Conservation (phyloP, 73 alveolate species). For the Paramecium primaurelia region DNA sequence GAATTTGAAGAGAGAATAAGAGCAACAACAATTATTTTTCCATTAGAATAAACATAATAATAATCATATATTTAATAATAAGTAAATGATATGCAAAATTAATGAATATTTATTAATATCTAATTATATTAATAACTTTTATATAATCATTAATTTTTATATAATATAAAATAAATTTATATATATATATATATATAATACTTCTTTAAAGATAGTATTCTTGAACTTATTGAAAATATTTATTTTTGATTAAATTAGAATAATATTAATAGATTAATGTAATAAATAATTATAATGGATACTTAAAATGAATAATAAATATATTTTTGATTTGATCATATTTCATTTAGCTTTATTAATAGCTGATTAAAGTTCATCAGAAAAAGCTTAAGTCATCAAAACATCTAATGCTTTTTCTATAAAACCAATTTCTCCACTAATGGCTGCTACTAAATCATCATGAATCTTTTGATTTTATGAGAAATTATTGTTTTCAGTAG, state of each 20-base stretch:
- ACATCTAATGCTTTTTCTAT: slow-evolving; percentile 14
- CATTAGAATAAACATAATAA: not conserved
- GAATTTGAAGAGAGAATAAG: not conserved
- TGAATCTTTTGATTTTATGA: slow-evolving; percentile 1
- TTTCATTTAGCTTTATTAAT: slow-evolving; percentile 42
- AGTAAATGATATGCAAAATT: not conserved
- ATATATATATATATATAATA: too few species aligned
- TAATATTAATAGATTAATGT: too few species aligned
- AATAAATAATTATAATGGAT: too few species aligned
- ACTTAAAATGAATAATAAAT: not conserved
- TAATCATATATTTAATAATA: not conserved
- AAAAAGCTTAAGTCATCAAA: not conserved
- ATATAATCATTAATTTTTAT: too few species aligned
- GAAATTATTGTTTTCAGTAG: slow-evolving; percentile 40
- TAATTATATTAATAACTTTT: too few species aligned
- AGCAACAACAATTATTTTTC: not conserved
- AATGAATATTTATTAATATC: not conserved
- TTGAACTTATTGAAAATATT: too few species aligned
- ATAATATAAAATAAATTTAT: too few species aligned
- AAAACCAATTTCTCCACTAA: slow-evolving; percentile 36
- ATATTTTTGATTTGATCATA: not conserved
- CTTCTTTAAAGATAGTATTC: too few species aligned
- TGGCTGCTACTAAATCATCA: slow-evolving; percentile 33
- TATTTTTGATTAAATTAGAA: too few species aligned
- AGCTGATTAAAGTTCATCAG: slow-evolving; percentile 21